A percentile compares a stretch with the other conserved stretches of the same genome.
Evolutionary conservation across 148 eudicot species (phyloP).

Genomic region (Polygonum aviculare): DNA sequence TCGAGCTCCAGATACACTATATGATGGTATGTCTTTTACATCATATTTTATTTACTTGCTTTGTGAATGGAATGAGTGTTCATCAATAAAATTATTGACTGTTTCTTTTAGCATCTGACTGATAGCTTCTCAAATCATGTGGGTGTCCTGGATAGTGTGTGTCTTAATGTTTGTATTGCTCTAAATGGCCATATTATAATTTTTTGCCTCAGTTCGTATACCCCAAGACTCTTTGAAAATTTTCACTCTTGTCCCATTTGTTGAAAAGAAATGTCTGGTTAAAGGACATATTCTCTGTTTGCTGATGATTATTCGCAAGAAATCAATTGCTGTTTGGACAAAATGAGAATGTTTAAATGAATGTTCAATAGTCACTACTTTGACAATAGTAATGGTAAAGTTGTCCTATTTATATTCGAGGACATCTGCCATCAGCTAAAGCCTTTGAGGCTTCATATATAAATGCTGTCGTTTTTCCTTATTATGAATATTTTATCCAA

Average conservation of each 20-base stretch:
- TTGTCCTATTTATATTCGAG: not conserved
- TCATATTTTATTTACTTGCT: not conserved
- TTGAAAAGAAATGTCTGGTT: not conserved
- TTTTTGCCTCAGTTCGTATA: not conserved
- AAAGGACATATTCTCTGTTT: not conserved
- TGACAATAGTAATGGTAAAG: not conserved
- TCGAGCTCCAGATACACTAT: slow-evolving; percentile 97
- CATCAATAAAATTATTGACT: not conserved
- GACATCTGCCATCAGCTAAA: not conserved
- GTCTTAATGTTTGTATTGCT: not conserved
- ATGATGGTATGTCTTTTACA: slow-evolving; percentile 61
- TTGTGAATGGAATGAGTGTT: not conserved
- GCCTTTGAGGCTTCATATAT: not conserved
- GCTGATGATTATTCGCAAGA: not conserved
- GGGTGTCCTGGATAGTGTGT: not conserved
- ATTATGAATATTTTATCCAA: not conserved
- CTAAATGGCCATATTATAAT: not conserved
- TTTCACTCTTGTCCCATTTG: not conserved
- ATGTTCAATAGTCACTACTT: not conserved
- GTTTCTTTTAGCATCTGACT: not conserved
- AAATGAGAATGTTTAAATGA: not conserved
- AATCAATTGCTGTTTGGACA: not conserved
- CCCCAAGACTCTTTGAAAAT: not conserved
- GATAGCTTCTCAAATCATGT: not conserved
- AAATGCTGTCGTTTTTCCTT: not conserved